Percentiles rank a stretch among this genome's conserved stretches.
These are phyloP conservation scores for Arctostaphylos glauca DNA, from an alignment of 148 eudicot species.

Conservation along the genomic window DNA sequence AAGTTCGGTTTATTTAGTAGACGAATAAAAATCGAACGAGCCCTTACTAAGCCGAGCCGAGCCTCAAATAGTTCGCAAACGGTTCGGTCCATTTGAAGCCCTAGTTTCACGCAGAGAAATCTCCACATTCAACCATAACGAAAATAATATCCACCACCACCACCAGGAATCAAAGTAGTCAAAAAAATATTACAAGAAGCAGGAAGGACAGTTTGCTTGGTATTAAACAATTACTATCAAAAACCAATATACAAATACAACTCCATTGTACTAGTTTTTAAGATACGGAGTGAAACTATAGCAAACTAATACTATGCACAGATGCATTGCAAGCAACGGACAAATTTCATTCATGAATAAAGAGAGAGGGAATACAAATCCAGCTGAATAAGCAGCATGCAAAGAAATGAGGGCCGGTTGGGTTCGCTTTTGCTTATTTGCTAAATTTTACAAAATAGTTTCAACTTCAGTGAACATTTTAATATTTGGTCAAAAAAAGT, in stretches of 20 bases:
- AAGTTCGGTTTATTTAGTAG: too few relatives aligned
- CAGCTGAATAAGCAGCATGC: background rate
- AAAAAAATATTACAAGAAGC: background rate
- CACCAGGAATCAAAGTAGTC: background rate
- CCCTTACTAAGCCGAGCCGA: too few relatives aligned
- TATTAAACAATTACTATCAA: background rate
- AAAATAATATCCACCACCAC: background rate
- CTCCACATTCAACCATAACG: background rate
- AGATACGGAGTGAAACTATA: background rate
- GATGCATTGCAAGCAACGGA: background rate
- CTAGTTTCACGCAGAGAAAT: background rate
- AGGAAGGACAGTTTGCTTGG: background rate
- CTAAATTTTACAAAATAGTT: background rate
- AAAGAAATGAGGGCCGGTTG: background rate
- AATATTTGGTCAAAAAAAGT: background rate
- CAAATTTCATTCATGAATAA: background rate
- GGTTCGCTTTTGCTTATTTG: background rate
- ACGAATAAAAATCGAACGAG: too few relatives aligned
- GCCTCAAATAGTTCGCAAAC: too few relatives aligned
- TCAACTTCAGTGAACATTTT: background rate
- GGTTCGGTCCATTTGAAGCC: too few relatives aligned
- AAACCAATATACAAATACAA: background rate
- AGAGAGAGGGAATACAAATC: background rate
- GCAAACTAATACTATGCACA: background rate
- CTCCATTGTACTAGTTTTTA: background rate